A percentile compares a stretch with the other conserved stretches of the same genome.
Evolutionary conservation across 345 rosid species (phyloP).

Genomic region (Alliaria petiolata): DNA sequence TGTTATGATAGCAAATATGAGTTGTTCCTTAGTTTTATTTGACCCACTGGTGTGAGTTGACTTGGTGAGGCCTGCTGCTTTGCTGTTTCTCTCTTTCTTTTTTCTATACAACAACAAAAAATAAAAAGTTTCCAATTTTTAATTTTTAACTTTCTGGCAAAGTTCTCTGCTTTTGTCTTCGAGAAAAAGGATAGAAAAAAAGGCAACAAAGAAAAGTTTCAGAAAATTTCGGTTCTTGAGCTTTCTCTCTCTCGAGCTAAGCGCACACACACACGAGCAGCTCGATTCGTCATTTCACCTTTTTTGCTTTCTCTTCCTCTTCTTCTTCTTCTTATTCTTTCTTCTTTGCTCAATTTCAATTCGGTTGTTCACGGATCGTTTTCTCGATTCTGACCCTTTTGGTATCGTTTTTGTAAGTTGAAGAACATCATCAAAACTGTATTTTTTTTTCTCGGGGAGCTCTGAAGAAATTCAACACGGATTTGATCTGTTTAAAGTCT

Average conservation of each 20-base stretch:
- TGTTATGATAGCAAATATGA: constrained; percentile 23
- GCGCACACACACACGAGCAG: constrained; percentile 26
- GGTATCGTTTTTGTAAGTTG: neutral
- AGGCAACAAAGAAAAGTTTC: neutral
- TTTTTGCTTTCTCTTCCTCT: neutral
- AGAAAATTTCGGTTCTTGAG: constrained; percentile 18
- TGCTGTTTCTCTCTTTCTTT: constrained; percentile 20
- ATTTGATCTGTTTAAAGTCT: constrained; percentile 22
- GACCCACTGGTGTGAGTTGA: constrained; percentile 38
- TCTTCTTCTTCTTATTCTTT: neutral
- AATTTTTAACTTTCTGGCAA: constrained; percentile 25
- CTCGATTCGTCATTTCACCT: constrained; percentile 18
- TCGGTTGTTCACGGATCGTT: neutral
- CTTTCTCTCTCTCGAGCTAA: constrained; percentile 1
- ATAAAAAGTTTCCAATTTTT: neutral
- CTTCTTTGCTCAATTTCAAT: neutral
- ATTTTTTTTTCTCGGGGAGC: neutral
- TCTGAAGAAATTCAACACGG: neutral
- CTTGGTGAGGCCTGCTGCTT: constrained; percentile 35
- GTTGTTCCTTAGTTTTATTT: constrained; percentile 26
- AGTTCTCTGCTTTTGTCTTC: constrained; percentile 34
- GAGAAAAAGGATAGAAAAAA: neutral
- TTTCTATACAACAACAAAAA: too few species aligned
- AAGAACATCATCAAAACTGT: neutral
- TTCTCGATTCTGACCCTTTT: constrained; percentile 19